phyloP scores from a whole-genome alignment of 169 alveolate genomes.

The Plasmodium vinckei region DNA sequence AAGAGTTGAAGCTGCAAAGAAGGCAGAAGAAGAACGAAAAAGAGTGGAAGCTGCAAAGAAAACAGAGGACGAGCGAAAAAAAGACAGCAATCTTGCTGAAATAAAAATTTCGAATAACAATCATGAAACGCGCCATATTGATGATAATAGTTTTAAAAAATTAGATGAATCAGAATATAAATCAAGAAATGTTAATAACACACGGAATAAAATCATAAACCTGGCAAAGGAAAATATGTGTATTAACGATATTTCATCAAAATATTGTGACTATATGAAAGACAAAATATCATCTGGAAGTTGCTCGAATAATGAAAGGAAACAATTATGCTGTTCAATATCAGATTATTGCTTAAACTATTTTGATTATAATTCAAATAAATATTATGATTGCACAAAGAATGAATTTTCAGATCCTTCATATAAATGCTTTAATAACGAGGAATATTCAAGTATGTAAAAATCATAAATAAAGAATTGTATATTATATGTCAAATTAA shows the following conservation, averaged over 20 bases:
- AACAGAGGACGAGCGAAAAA: background rate
- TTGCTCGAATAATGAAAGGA: constrained; percentile 41
- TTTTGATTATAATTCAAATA: constrained; percentile 57
- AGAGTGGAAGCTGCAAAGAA: background rate
- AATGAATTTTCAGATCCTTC: constrained; percentile 39
- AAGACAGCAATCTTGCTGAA: constrained; percentile 7
- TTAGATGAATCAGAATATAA: constrained; percentile 27
- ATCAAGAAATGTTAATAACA: constrained; percentile 22
- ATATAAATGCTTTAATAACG: constrained; percentile 50
- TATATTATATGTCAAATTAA: background rate
- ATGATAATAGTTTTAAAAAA: constrained; percentile 13
- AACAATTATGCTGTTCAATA: constrained; percentile 43
- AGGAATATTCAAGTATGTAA: constrained; percentile 49
- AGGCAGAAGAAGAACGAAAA: constrained; percentile 15
- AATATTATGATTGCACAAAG: constrained; percentile 57
- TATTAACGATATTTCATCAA: constrained; percentile 39
- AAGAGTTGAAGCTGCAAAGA: background rate
- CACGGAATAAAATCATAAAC: constrained; percentile 55
- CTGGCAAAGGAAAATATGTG: constrained; percentile 28
- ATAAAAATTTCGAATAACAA: background rate
- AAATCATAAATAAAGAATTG: constrained; percentile 5
- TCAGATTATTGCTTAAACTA: constrained; percentile 61
- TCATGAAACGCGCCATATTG: constrained; percentile 5
- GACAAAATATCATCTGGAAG: constrained; percentile 44
- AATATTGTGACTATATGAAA: constrained; percentile 56